Base-by-base conservation (phyloP, 257 asterid species). In the Paulownia fortunei region DNA sequence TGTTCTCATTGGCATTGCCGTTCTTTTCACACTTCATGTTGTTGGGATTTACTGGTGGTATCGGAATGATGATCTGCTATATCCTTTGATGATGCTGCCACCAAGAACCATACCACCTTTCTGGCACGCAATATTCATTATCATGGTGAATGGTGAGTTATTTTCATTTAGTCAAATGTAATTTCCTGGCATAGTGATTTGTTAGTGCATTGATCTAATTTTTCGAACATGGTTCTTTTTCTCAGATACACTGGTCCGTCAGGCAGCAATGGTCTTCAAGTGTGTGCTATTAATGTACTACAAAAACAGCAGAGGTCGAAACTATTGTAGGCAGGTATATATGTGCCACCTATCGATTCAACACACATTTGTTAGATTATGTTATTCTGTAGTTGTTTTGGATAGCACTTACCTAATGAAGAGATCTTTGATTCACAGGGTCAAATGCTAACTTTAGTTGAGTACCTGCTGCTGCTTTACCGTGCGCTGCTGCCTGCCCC, bases 401-500 rank as follows among this genome's bases (percentile, higher is more conserved):
- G 54, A 26, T 47, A 41, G 37, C 58, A 19, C 24, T 65, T 27
- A 42, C 70, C 41, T 79, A 74, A 74, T 80, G 72, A 67, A 39
- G 18, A 69, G 69, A 24, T 47, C 8, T 80, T 51, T 62, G 44
- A 9, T 69, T 44, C 36, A 61, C 88, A 93, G 97, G 98, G 97
- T 83, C 97, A 92, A 84, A 36, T 94, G 92, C 81, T 94, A 23
- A 94, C 98, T 73, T 76, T 92, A 77, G 92, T 90, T 44, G 98
- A 94, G 82, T 94, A 94, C 82, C 81, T 86, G 64, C 71, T 89
- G 78, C 88, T 94, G 73, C 92, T 94, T 34, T 94, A 92, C 81
- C 98, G 98, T 74, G 92, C 94, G 47, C 78, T 94, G 84, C 87
- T 94, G 73, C 98, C 98, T 69, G 89, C 97, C 54, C 94, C 98